Evolutionary conservation across 305 asterid species (phyloP).

Genomic region (Fraxinus platypoda): DNA sequence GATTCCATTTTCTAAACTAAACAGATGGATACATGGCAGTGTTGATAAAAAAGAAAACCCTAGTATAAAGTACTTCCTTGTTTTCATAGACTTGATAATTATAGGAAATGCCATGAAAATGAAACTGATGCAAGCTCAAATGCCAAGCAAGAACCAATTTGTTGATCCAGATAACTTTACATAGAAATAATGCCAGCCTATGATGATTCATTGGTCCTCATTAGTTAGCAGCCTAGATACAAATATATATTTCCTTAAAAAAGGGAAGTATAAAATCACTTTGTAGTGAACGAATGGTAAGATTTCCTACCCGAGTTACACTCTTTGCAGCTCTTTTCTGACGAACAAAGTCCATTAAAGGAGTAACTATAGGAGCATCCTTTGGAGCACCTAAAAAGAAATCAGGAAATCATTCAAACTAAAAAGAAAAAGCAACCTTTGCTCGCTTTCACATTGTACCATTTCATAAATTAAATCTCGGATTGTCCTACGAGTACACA

Average conservation of each 20-base stretch:
- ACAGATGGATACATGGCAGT: background rate
- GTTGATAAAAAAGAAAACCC: background rate
- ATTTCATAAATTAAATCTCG: constrained; percentile 6
- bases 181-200: constrained; percentile 11
- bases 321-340: constrained; percentile 89
- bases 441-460: background rate
- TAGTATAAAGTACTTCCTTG: background rate
- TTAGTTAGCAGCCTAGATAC: constrained; percentile 16
- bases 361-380: constrained; percentile 76
- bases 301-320: constrained; percentile 73
- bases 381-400: constrained; percentile 64
- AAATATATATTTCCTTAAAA: constrained; percentile 2
- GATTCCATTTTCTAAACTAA: background rate
- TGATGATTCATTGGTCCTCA: background rate
- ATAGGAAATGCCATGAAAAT: background rate
- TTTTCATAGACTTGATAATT: background rate
- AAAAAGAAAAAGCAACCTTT: constrained; percentile 1
- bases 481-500: constrained; percentile 16
- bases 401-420: constrained; percentile 17
- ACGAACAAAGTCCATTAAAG: constrained; percentile 88
- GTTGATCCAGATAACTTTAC: background rate
- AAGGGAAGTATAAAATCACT: constrained; percentile 10
- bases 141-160: background rate
- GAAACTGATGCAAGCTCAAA: background rate
- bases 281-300: constrained; percentile 12